Base-by-base conservation (phyloP, 2,329 filamentous ascomycete genomes). In the Fusarium anguioides region DNA sequence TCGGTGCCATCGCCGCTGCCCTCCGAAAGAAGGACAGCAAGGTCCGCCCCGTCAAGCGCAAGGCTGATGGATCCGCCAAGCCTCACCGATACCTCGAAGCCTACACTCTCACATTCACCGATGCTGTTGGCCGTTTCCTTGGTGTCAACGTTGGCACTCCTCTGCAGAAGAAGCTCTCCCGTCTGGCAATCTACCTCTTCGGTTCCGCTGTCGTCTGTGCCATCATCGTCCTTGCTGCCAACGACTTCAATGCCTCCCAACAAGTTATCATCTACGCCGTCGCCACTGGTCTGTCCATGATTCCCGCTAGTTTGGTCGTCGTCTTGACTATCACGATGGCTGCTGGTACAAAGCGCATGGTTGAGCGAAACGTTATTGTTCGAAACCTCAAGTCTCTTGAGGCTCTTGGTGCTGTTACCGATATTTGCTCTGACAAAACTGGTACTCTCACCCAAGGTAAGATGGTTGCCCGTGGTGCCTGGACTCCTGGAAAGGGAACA, bases 71-170 rank as follows among this genome's bases (percentile, higher is more conserved):
- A 35, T 78, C 82, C 57, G 83, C 83, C 17, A 82, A 83, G 68
- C 82, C 84, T 59, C 80, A 83, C 44, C 84, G 84, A 70, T 86
- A 87, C 64, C 64, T 81, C 18, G 75, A 82, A 64, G 81, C 81
- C 31, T 81, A 77, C 39, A 77, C 77, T 10, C 68, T 83, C 77
- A 89, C 87, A 5, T 75, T 83, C 39, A 83, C 81, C 14, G 87
- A 90, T 74, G 85, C 84, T 8, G 76, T 89, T 58, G 87, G 87
- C 6, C 81, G 83, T 35, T 90, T 92, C 72, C 81, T 92, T 10
- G 89, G 90, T 49, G 84, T 91, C 60, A 89, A 86, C 53, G 84
- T 90, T 14, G 90, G 90, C 44, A 92, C 90, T 12, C 90, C 90
- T 5, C 81, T 92, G 18, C 89, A 91, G 75, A 84, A 85, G 69